Evolutionary conservation across 2,329 filamentous ascomycete genomes (phyloP).

Genomic region (Phaeosphaeriaceae sp.): DNA sequence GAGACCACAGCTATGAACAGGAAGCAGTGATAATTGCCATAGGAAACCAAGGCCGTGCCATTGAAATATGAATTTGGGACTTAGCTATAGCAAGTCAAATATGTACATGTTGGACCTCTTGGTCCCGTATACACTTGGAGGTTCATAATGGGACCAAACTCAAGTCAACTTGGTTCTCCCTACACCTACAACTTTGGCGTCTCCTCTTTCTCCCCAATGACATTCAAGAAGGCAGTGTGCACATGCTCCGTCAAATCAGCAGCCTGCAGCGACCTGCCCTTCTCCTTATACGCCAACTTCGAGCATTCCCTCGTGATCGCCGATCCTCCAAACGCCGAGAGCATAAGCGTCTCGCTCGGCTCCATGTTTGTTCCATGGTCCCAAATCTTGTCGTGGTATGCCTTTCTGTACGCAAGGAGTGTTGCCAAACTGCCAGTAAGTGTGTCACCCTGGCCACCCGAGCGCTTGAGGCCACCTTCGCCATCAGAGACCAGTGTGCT

Average conservation of each 20-base stretch:
- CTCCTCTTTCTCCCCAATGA: slow-evolving; percentile 73
- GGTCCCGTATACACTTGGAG: neutral
- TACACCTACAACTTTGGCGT: slow-evolving; percentile 28
- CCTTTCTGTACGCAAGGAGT: slow-evolving; percentile 84
- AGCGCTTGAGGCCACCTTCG: slow-evolving; percentile 84
- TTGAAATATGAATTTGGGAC: neutral
- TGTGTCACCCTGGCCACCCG: slow-evolving; percentile 94
- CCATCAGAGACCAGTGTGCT: slow-evolving; percentile 79
- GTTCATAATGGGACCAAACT: neutral
- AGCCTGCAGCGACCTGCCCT: slow-evolving; percentile 87
- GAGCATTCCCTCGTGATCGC: slow-evolving; percentile 91
- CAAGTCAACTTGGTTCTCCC: neutral
- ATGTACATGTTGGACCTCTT: neutral
- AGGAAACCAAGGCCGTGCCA: neutral
- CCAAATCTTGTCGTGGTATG: slow-evolving; percentile 87
- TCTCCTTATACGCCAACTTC: slow-evolving; percentile 82
- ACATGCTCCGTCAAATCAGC: slow-evolving; percentile 93
- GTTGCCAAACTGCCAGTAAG: slow-evolving; percentile 89
- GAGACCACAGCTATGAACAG: neutral
- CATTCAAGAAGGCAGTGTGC: slow-evolving; percentile 76
- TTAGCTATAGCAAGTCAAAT: neutral
- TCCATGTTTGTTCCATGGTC: slow-evolving; percentile 63
- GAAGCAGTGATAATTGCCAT: neutral
- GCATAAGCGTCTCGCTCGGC: slow-evolving; percentile 66
- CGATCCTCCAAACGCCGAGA: slow-evolving; percentile 87